These are phyloP conservation scores for Lasiodiplodia sp. DNA, from an alignment of 2,329 filamentous ascomycete genomes.

Conservation along the genomic window DNA sequence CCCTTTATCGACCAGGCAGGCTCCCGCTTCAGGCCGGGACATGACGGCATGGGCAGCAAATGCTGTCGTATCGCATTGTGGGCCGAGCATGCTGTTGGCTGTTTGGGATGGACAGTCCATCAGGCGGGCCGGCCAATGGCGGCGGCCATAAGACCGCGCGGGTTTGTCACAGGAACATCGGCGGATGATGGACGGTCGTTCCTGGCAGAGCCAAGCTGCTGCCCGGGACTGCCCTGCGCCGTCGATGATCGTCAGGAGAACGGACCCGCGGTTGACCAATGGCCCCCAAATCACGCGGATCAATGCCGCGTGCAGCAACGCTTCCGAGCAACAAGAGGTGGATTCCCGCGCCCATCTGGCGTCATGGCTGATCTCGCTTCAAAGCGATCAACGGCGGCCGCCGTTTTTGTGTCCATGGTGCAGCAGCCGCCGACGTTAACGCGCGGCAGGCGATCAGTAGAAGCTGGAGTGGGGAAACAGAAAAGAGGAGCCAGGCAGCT, in stretches of 20 bases:
- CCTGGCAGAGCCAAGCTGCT: neutral
- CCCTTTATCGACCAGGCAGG: neutral
- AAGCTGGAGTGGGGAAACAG: neutral
- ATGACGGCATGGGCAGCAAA: constrained; percentile 4
- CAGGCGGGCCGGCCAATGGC: neutral
- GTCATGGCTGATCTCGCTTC: constrained; percentile 18
- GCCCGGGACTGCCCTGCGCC: neutral
- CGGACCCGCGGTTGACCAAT: constrained; percentile 9
- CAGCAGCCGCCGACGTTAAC: neutral
- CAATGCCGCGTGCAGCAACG: neutral
- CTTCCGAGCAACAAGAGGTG: neutral
- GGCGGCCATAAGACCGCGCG: constrained; percentile 7
- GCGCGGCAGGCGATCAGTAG: neutral
- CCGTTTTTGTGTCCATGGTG: neutral
- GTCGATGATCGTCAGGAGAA: constrained; percentile 10
- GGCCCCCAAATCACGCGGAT: neutral
- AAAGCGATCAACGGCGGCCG: neutral
- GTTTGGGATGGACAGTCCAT: neutral
- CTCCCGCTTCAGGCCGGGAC: neutral
- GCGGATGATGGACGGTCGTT: constrained; percentile 10
- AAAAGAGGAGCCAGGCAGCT: neutral
- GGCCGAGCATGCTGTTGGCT: constrained; percentile 18
- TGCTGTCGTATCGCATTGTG: constrained; percentile 4
- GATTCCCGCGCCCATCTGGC: neutral
- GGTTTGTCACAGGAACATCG: constrained; percentile 1